Base-by-base conservation (phyloP, 805 yeast genomes). In the Scheffersomyces lignosus region DNA sequence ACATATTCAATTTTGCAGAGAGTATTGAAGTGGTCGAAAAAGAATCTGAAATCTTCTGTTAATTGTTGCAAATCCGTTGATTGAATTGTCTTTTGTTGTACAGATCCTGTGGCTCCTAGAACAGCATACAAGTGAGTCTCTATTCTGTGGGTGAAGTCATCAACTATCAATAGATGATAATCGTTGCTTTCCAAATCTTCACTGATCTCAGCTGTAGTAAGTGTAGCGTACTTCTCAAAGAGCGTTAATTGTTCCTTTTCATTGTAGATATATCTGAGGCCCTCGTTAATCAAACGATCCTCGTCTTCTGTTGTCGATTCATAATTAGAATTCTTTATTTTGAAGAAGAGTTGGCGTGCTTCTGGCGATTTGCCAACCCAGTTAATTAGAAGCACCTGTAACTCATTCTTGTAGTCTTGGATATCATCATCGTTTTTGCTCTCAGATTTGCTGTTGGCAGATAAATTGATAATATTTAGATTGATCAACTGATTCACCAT, bases 351-450 rank as follows among this genome's bases (percentile, higher is more conserved):
- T 29, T 71, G 74, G 43, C 81, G 68, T 0, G 89, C 88, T 35
- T 79, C 86, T 0, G 83, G 81, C 0, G 80, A 37, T 39, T 55
- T 64, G 4, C 83, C 81, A 24, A 83, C 75, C 87, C 87, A 82
- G 37, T 74, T 76, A 44, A 83, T 69, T 33, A 83, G 58, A 24
- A 83, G 60, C 6, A 78, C 71, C 47, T 80, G 83, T 15, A 83
- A 53, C 45, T 81, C 87, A 37, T 77, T 70, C 6, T 71, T 62
- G 50, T 78, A 81, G 43, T 81, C 85, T 10, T 73, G 66, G 23
- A 60, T 58, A 18, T 53, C 58, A 32, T 62, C 66, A 3, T 45
- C 51, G 4, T 45, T 48, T 7, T 40, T 44, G 9, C 31, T 44
- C 16, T 16, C 22, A 16, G 24, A 22, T 18, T 24, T 29, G 5